These are phyloP conservation scores for Aspergillus sp. DNA, from an alignment of 2,329 filamentous ascomycete genomes.

Conservation along the genomic window DNA sequence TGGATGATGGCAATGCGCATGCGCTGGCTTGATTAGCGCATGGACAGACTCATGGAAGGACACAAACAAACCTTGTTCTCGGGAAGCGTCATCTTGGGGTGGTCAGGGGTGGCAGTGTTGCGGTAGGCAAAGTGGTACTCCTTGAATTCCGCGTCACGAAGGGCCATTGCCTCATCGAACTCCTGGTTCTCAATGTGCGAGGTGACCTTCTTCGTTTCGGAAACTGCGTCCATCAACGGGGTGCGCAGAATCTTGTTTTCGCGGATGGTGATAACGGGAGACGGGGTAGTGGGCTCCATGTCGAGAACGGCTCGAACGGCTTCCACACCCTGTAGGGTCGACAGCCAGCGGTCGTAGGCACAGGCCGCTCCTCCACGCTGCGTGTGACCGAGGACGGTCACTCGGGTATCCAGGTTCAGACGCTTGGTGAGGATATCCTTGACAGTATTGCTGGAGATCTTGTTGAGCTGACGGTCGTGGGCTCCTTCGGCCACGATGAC, in stretches of 20 bases:
- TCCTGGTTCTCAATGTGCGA: slow-evolving; percentile 79
- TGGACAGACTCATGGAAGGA: background rate
- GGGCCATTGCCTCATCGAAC: slow-evolving; percentile 81
- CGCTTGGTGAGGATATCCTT: slow-evolving; percentile 83
- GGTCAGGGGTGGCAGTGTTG: slow-evolving; percentile 66
- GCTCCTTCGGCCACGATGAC: slow-evolving; percentile 97
- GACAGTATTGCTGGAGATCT: slow-evolving; percentile 77
- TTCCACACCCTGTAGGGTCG: slow-evolving; percentile 90
- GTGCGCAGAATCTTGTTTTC: slow-evolving; percentile 97
- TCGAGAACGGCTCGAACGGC: slow-evolving; percentile 90
- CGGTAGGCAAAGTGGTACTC: slow-evolving; percentile 89
- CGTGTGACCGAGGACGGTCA: slow-evolving; percentile 95
- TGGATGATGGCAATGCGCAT: slow-evolving; percentile 97
- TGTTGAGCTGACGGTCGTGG: slow-evolving; percentile 77
- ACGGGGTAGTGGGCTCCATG: slow-evolving; percentile 82
- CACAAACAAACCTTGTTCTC: slow-evolving; percentile 62
- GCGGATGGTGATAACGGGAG: slow-evolving; percentile 91
- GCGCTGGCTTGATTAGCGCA: slow-evolving; percentile 54
- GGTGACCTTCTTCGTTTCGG: slow-evolving; percentile 80
- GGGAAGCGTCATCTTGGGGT: slow-evolving; percentile 67
- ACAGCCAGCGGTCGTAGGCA: slow-evolving; percentile 90
- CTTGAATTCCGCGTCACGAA: slow-evolving; percentile 88
- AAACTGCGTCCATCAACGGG: slow-evolving; percentile 83
- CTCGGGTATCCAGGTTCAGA: slow-evolving; percentile 83
- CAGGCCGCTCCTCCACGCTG: slow-evolving; percentile 91